phyloP scores from a whole-genome alignment of 1,139 yeast genomes.

The Saccharomyces uvarum region DNA sequence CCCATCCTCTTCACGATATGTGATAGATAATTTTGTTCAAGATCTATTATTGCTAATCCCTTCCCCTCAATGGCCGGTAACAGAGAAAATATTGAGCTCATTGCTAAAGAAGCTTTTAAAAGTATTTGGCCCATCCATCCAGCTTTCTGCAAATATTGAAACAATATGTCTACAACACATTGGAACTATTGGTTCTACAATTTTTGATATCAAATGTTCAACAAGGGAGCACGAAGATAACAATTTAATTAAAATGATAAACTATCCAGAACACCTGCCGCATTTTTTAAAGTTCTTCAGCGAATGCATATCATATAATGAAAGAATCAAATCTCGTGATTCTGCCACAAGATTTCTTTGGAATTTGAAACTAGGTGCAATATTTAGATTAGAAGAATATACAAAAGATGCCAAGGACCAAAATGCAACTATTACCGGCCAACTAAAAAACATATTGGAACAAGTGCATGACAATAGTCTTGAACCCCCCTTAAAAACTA shows the following conservation, averaged over 20 bases:
- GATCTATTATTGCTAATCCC: conserved; percentile 47
- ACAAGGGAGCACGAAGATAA: conserved; percentile 13
- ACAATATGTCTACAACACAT: conserved; percentile 47
- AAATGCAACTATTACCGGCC: conserved; percentile 2
- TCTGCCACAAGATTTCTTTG: conserved; percentile 13
- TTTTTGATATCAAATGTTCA: conserved; percentile 32
- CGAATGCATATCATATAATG: conserved; percentile 11
- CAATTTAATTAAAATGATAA: conserved; percentile 21
- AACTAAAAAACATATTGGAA: neutral
- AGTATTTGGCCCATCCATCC: conserved; percentile 32
- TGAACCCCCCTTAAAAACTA: neutral
- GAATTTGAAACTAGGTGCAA: conserved; percentile 12
- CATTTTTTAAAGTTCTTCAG: conserved; percentile 13
- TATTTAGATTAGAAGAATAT: conserved; percentile 14
- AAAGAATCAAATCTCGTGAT: neutral
- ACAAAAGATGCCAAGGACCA: conserved; percentile 12
- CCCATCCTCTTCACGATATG: conserved; percentile 24
- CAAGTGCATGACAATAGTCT: neutral
- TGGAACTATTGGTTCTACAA: conserved; percentile 48
- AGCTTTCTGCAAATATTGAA: conserved; percentile 37
- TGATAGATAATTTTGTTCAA: conserved; percentile 45
- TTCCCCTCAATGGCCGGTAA: conserved; percentile 55
- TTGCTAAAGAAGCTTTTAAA: conserved; percentile 38
- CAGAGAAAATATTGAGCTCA: conserved; percentile 43
- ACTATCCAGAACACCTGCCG: conserved; percentile 21